Percentiles rank a stretch among this genome's conserved stretches.
phyloP scores from a whole-genome alignment of 140 eudicot genomes.

The Cichorium intybus region DNA sequence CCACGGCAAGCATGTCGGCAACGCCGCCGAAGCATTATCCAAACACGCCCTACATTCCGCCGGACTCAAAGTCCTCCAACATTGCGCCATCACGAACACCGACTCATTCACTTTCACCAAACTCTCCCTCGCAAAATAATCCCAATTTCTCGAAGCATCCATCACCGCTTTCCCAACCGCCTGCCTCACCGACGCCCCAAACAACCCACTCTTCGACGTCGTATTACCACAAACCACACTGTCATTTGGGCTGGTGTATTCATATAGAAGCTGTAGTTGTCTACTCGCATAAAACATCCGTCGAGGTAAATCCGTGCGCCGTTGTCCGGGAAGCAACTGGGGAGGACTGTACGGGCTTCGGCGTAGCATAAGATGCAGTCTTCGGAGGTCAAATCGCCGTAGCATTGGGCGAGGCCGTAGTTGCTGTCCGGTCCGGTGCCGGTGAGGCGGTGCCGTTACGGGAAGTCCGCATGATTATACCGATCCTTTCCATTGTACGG shows the following conservation, averaged over 20 bases:
- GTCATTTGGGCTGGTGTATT: constrained; percentile 18
- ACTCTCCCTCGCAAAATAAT: constrained; percentile 23
- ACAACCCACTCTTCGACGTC: not conserved
- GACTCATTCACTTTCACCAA: constrained; percentile 10
- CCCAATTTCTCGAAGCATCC: constrained; percentile 2
- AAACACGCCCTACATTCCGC: constrained; percentile 42
- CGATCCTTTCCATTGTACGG: constrained; percentile 48
- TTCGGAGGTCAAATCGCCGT: constrained; percentile 11
- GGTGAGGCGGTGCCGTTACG: constrained; percentile 12
- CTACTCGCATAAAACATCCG: constrained; percentile 24
- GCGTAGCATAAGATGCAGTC: constrained; percentile 35
- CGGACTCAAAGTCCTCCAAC: constrained; percentile 42
- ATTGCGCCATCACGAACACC: constrained; percentile 47
- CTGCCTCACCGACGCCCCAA: constrained; percentile 11
- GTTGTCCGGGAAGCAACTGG: constrained; percentile 15
- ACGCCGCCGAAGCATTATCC: constrained; percentile 30
- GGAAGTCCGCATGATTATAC: constrained; percentile 33
- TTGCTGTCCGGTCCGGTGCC: constrained; percentile 26
- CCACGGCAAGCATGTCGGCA: constrained; percentile 34
- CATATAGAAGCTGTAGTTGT: constrained; percentile 22
- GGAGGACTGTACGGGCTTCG: constrained; percentile 25
- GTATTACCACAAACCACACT: constrained; percentile 12
- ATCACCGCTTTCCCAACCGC: constrained; percentile 13
- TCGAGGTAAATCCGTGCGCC: constrained; percentile 29
- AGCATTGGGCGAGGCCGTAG: constrained; percentile 24